A percentile compares a stretch with the other conserved stretches of the same genome.
phyloP scores from a whole-genome alignment of 2,329 filamentous ascomycete genomes.

The Aspergillus pseudonomiae region DNA sequence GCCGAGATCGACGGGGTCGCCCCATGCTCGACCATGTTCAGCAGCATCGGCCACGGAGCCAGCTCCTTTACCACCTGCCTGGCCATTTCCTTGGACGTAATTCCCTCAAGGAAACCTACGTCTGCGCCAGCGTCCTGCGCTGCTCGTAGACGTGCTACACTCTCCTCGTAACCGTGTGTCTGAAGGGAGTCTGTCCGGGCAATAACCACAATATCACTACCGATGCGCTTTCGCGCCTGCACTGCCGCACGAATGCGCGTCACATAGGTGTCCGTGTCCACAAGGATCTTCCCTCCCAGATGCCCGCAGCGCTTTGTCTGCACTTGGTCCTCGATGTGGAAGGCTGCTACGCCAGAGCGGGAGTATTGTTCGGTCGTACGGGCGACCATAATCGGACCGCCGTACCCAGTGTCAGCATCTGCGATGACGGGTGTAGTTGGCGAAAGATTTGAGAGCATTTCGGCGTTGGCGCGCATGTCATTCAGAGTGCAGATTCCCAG shows the following conservation, averaged over 20 bases:
- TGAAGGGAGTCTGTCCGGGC: slow-evolving; percentile 47
- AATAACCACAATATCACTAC: slow-evolving; percentile 49
- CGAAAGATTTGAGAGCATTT: slow-evolving; percentile 57
- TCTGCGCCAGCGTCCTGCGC: slow-evolving; percentile 46
- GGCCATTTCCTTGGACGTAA: slow-evolving; percentile 43
- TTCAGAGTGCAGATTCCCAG: slow-evolving; percentile 55
- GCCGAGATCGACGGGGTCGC: slow-evolving; percentile 44
- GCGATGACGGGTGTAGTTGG: slow-evolving; percentile 55
- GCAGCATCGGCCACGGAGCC: slow-evolving; percentile 42
- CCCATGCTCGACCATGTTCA: slow-evolving; percentile 51
- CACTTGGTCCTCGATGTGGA: slow-evolving; percentile 63
- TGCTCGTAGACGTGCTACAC: slow-evolving; percentile 40
- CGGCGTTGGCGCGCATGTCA: slow-evolving; percentile 57
- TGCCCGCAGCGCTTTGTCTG: slow-evolving; percentile 48
- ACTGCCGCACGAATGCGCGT: slow-evolving; percentile 44
- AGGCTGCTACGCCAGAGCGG: slow-evolving; percentile 56
- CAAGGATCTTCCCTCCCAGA: slow-evolving; percentile 44
- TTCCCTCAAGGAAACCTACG: slow-evolving; percentile 47
- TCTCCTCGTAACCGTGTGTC: slow-evolving; percentile 44
- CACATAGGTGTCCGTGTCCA: slow-evolving; percentile 37
- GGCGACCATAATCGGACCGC: slow-evolving; percentile 53
- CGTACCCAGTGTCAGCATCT: slow-evolving; percentile 60
- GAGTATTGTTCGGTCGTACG: slow-evolving; percentile 55
- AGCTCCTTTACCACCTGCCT: slow-evolving; percentile 39
- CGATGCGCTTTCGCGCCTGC: slow-evolving; percentile 35